Evolutionary conservation across 768 basidiomycete species (phyloP), one percentile per base, ranked within the genome.

Genomic region (Collybiopsis luxurians): DNA sequence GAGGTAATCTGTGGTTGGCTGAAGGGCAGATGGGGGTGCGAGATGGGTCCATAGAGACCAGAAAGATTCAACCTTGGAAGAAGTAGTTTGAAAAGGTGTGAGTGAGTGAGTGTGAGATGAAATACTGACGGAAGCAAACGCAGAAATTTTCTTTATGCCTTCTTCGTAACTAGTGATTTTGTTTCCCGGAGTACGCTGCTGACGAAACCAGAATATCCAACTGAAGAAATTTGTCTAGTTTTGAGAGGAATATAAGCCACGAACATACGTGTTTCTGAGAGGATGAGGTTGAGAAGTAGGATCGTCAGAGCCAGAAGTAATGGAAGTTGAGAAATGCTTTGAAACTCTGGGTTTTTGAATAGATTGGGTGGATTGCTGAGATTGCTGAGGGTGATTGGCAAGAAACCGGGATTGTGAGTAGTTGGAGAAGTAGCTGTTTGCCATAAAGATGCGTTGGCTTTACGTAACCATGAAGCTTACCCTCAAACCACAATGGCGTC

Each of bases 21-120:
- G 79, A 24, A 98, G 80, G 12, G 82, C 79, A 1, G 92, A 94
- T 1, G 95, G 94, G 0, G 92, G 85, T 4, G 87, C 79, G 26
- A 98, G 81, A 69, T 98, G 96, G 3, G 95, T 94, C 79, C 92
- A 90, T 58, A 98, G 76, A 23, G 93, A 89, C 88, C 95, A 96
- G 71, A 95, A 97, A 36, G 93, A 95, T 74, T 98, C 96, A 52
- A 93, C 90, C 88, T 94, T 66, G 2, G 26, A 6, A n/a, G n/a
- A n/a, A 24, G 27, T 60, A 56, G 15, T 49, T 28, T 5, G 36
- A 52, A 23, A 15, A 38, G 36, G 21, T 36, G 9, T 46, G n/a
- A 44, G 28, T 39, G 56, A 64, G 42, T 63, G 58, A 59, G 43
- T 11, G 56, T 19, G 27, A 56, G 11, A 36, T 48, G 55, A 45